Evolutionary conservation across 257 asterid genomes (phyloP).

Genomic region (Rehmannia glutinosa): DNA sequence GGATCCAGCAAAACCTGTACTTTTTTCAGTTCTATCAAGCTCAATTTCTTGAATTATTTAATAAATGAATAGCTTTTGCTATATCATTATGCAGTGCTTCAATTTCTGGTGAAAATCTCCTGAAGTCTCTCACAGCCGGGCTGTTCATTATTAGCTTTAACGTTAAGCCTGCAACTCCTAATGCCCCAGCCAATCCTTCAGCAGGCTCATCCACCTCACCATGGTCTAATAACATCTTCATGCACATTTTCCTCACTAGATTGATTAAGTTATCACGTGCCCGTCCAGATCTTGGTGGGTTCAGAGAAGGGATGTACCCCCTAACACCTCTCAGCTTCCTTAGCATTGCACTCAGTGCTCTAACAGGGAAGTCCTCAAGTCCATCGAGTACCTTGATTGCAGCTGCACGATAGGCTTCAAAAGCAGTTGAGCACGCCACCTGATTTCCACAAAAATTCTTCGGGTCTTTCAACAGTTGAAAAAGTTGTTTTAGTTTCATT

Average conservation of each 20-base stretch:
- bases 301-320: constrained; percentile 39
- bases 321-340: constrained; percentile 52
- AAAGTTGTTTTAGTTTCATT: constrained; percentile 32
- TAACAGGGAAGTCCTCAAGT: constrained; percentile 45
- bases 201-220: constrained; percentile 41
- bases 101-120: constrained; percentile 51
- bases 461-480: constrained; percentile 41
- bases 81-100: constrained; percentile 70
- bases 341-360: constrained; percentile 50
- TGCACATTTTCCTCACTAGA: constrained; percentile 35
- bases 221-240: constrained; percentile 43
- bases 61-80: constrained; percentile 50
- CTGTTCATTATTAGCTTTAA: constrained; percentile 40
- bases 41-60: constrained; percentile 30
- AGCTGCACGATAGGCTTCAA: constrained; percentile 44
- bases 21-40: constrained; percentile 38
- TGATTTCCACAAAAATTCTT: constrained; percentile 27
- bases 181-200: constrained; percentile 52
- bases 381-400: constrained; percentile 45
- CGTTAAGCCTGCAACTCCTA: constrained; percentile 66
- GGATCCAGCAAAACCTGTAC: constrained; percentile 45
- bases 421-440: constrained; percentile 18
- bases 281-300: constrained; percentile 13
- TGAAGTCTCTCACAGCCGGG: constrained; percentile 37
- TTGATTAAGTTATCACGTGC: constrained; percentile 16